A percentile compares a stretch with the other conserved stretches of the same genome.
Conservation (phyloP, 2,329 filamentous ascomycete species). For the Fusarium annulatum region DNA sequence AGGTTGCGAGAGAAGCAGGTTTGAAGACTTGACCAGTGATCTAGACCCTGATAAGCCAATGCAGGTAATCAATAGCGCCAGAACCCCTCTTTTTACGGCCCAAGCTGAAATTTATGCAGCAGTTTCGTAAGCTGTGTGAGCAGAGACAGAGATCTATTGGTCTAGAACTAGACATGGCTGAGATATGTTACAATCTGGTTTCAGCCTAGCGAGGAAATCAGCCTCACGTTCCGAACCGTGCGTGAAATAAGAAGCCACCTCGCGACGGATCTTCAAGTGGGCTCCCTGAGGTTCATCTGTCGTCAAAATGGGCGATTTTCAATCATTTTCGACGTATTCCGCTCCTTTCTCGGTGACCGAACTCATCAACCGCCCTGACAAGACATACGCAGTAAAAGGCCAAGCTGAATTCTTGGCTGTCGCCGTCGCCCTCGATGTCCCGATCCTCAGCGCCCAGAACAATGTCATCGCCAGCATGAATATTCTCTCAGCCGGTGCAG, state of each 20-base stretch:
- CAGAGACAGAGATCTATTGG: neutral
- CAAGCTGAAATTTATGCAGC: neutral
- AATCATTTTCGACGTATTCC: neutral
- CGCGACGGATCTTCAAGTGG: neutral
- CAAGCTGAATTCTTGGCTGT: slow-evolving; percentile 3
- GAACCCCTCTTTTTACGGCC: neutral
- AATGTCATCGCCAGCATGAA: slow-evolving; percentile 1
- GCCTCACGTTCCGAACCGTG: neutral
- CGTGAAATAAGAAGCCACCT: neutral
- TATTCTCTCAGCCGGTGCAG: neutral
- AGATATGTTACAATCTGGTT: neutral
- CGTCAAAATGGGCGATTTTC: neutral
- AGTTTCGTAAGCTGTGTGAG: neutral
- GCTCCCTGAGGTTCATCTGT: neutral
- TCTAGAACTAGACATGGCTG: neutral
- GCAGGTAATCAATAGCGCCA: neutral
- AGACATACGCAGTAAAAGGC: neutral
- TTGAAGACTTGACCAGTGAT: neutral
- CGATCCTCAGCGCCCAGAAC: neutral
- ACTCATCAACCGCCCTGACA: neutral
- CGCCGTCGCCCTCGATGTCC: neutral
- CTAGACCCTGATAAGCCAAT: neutral
- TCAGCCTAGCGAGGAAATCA: neutral
- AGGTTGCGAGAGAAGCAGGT: neutral
- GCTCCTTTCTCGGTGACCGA: neutral